Percentiles rank a stretch among this genome's conserved stretches.
Evolutionary conservation across 2,329 filamentous ascomycete genomes (phyloP).

Genomic region (Diaporthe amygdali): DNA sequence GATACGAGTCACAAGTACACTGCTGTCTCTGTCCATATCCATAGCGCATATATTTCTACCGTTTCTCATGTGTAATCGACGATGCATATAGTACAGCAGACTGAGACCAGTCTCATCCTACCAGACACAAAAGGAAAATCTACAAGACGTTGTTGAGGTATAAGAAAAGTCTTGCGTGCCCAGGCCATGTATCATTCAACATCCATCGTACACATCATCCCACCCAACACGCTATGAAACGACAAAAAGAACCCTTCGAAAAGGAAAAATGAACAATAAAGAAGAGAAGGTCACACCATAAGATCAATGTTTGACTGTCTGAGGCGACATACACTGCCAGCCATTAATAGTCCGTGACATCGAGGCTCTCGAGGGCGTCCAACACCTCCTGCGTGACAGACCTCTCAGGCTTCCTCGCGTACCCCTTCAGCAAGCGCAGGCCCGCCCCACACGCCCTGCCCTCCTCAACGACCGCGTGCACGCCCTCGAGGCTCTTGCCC

Average conservation of each 20-base stretch:
- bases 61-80: background rate
- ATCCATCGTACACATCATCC: constrained; percentile 25
- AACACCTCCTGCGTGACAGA: constrained; percentile 16
- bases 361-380: constrained; percentile 8
- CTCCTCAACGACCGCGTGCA: constrained; percentile 68
- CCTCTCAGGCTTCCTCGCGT: constrained; percentile 62
- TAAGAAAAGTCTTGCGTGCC: background rate
- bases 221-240: background rate
- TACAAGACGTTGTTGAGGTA: background rate
- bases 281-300: background rate
- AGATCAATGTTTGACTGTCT: background rate
- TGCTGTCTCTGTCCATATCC: background rate
- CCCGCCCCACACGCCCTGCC: constrained; percentile 63
- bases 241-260: background rate
- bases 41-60: background rate
- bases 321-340: background rate
- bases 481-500: constrained; percentile 63
- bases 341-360: background rate
- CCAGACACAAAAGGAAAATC: background rate
- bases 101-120: background rate
- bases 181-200: constrained; percentile 11
- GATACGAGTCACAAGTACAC: background rate
- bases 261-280: background rate
- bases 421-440: constrained; percentile 67
- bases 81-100: constrained; percentile 7